phyloP scores from a whole-genome alignment of 2,329 filamentous ascomycete species.

The Ascocoryne sarcoides region DNA sequence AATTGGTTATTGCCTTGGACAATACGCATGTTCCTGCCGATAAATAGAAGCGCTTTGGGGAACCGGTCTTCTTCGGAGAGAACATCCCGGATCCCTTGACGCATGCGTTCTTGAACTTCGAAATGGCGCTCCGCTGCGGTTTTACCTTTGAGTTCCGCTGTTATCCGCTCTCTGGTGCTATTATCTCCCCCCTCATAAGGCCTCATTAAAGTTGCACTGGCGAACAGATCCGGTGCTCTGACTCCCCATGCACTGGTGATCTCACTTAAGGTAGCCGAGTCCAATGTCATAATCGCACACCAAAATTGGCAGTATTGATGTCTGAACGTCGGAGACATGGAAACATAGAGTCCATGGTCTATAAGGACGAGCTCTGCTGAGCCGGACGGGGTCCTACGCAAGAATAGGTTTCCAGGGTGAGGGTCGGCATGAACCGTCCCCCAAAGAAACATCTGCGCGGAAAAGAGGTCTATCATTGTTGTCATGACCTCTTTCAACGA shows the following conservation, averaged over 20 bases:
- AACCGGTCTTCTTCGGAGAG: conserved; percentile 61
- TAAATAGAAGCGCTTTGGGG: conserved; percentile 63
- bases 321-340: conserved; percentile 75
- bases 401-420: conserved; percentile 95
- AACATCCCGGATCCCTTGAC: conserved; percentile 55
- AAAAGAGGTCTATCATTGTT: conserved; percentile 92
- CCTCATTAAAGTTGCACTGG: conserved; percentile 78
- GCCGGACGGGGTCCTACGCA: conserved; percentile 76
- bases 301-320: conserved; percentile 85
- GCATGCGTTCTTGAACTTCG: conserved; percentile 64
- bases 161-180: conserved; percentile 54
- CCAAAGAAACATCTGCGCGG: conserved; percentile 97
- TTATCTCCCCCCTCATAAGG: conserved; percentile 82
- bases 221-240: conserved; percentile 82
- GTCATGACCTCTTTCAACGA: conserved; percentile 83
- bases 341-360: conserved; percentile 93
- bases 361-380: conserved; percentile 86
- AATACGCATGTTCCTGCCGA: conserved; percentile 63
- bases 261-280: conserved; percentile 67
- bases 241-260: conserved; percentile 81
- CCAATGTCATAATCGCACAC: conserved; percentile 89
- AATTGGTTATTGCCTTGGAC: conserved; percentile 68
- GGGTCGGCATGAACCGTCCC: conserved; percentile 94
- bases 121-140: conserved; percentile 55
- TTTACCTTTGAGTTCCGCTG: conserved; percentile 41